Evolutionary conservation across 1,284 basidiomycete species (phyloP), one percentile per base, ranked within the genome.

Genomic region (Meira nashicola): DNA sequence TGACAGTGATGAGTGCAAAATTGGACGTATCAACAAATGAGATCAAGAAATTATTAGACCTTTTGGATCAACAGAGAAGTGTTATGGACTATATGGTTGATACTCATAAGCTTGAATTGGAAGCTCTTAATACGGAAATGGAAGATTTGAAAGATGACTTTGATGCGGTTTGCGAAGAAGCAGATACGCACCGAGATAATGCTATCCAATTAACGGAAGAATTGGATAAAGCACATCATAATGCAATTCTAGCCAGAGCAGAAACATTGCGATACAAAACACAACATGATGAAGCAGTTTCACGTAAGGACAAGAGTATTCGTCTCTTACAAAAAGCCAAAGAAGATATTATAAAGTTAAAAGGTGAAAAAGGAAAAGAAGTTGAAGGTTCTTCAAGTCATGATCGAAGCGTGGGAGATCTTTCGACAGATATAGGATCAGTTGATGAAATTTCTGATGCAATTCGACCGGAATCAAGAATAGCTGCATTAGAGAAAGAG

Each of bases 31-130:
- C 58, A 46, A 56, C 60, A 1, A 47, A 28, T n/a, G 71, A 74
- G 62, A 69, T 72, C 15, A 58, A 60, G 2, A 70, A 72, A 53
- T 57, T 74, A 39, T 57, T 74, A 15, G 70, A 72, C 43, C 62
- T 74, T 28, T 54, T 74, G 11, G 71, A 74, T 23, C 66, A 72
- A 62, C 71, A 74, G 54, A 47, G 68, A 8, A 53, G 64, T n/a
- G 66, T 72, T 15, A 74, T 74, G 56, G 71, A 72, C 43, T 70
- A 74, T 57, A 66, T 74, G 68, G 53, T 74, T 28, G 65, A 68
- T 11, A 74, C 68, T 41, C 71, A 74, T 47, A 62, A 66, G 47
- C 33, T 66, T 28, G 70, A 74, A 46, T 52, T 57, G 40, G 66
- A 71, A 37, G 57, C 68, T 25, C 64, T 67, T 52, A 28, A 55